phyloP scores from a whole-genome alignment of 768 basidiomycete species.

The Termitomyces sp. region DNA sequence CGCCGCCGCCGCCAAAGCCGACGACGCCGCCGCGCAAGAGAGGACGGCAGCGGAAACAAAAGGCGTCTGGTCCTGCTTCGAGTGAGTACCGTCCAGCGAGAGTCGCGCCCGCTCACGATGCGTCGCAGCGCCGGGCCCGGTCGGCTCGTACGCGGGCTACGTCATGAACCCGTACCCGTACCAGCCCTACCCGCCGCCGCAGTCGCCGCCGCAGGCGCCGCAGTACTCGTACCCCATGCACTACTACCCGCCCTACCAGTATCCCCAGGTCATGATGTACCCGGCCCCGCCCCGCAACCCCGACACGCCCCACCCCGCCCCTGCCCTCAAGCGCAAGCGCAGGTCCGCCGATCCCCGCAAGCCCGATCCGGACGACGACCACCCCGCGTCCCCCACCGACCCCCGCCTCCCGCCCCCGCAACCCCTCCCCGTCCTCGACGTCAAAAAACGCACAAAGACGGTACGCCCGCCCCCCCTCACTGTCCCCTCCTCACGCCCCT shows the following conservation, averaged over 20 bases:
- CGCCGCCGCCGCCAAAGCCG: conserved; percentile 35
- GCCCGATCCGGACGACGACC: conserved; percentile 49
- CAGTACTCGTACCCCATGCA: conserved; percentile 52
- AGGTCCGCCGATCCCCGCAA: conserved; percentile 31
- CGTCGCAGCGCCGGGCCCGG: conserved; percentile 32
- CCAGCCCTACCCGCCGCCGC: conserved; percentile 19
- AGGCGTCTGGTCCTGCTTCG: conserved; percentile 8
- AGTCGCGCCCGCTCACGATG: conserved; percentile 30
- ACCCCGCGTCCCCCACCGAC: conserved; percentile 31
- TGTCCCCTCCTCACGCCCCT: conserved; percentile 2
- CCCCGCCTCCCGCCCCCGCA: too few species aligned
- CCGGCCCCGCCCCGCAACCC: conserved; percentile 32
- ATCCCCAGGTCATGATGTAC: conserved; percentile 72
- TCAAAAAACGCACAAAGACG: conserved; percentile 89
- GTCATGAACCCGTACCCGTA: conserved; percentile 64
- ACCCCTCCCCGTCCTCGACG: conserved; percentile 33
- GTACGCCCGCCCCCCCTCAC: conserved; percentile 26
- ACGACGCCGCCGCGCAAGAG: conserved; percentile 41
- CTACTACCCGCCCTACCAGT: conserved; percentile 56
- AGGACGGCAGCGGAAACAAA: conserved; percentile 46
- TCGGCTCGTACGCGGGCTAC: too few species aligned
- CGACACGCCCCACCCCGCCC: conserved; percentile 26
- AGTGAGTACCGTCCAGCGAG: conserved; percentile 13
- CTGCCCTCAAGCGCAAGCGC: conserved; percentile 61
- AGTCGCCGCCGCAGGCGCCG: conserved; percentile 31